Evolutionary conservation across 2,329 filamentous ascomycete genomes (phyloP), one percentile per base, ranked within the genome.

Genomic region (Trichoderma arundinaceum): DNA sequence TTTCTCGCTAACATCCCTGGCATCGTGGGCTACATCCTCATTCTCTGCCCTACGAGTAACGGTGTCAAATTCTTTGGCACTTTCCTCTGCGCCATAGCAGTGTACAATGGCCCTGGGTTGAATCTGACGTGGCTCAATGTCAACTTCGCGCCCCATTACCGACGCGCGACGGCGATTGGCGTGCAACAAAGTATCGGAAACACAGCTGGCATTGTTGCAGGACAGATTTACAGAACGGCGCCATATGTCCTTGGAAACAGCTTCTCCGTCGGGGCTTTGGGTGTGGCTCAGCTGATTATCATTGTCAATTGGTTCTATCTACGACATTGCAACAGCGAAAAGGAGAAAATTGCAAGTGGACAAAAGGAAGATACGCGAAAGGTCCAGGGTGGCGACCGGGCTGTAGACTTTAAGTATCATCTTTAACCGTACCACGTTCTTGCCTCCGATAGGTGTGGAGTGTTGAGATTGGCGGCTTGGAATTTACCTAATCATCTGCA

Each of bases 1-100:
- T 88, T 91, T 32, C 68, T 76, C 32, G 79, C 87, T 39, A 86
- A 87, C 0, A 59, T 82, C 10, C 78, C 83, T 38, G 81, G 80
- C 3, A 78, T 84, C 22, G 68, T 82, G 12, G 83, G 83, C 1
- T 84, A 84, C 67, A 78, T 83, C 15, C 69, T 85, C 35, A 77
- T 84, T 4, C 71, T 85, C 2, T 73, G 76, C 41, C 78, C 86
- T 9, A 80, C 80, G 4, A 79, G 81, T 68, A 74, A 84, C 19
- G 80, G 80, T 0, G 79, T 83, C 53, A 77, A 81, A 63, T 85
- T 81, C 73, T 82, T 84, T 64, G 81, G 78, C 3, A 82, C 80
- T 1, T 85, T 81, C 71, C 73, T 85, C 12, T 80, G 78, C 53
- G 81, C 80, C 2, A 74, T 82, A 7, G 79, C 80, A 1, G 78